Evolutionary conservation across 495 filamentous ascomycete genomes (phyloP), one percentile per base, ranked within the genome.

Genomic region (Schizothecium vesticola): DNA sequence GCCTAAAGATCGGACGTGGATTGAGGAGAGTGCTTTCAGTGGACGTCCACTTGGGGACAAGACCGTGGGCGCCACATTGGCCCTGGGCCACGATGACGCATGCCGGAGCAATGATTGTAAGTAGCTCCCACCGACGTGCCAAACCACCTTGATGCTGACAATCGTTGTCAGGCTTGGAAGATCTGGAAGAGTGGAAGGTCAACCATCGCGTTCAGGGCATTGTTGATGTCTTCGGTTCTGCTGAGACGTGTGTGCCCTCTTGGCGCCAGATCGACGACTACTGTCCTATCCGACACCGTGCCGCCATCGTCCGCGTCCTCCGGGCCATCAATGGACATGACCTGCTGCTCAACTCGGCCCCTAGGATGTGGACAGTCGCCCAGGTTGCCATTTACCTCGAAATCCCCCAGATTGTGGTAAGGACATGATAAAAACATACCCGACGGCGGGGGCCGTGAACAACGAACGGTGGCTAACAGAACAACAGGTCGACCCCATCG

Each of bases 281-380:
- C 71, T 88, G 86, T 23, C 81, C 81, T 0, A 78, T 84, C 29
- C 84, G 89, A 7, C 88, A 90, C 72, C 81, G 86, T 10, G 83
- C 79, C n/a, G 83, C 83, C 28, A 87, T 90, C 19, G 81, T 88
- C 51, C 81, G 87, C 11, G 75, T 90, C 5, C 76, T 91, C 13
- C 77, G 81, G 67, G 82, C 79, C 28, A 78, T 89, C 31, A 78
- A 85, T 61, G 84, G 82, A 16, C 62, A 81, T 0, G 77, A 79
- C 56, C 78, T 86, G 1, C 74, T 80, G 3, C 74, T 91, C n/a
- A 84, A 90, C 70, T 90, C 88, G 0, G 87, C 89, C n/a, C 79
- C 84, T 51, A 87, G 89, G 26, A 72, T 89, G 60, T 90, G 86
- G 83, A 89, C 87, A 1, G 83, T 88, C 19, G 86, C 86, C 19